These are phyloP conservation scores for Rhizopogon vesiculosus DNA, from an alignment of 768 basidiomycete species.

Conservation along the genomic window DNA sequence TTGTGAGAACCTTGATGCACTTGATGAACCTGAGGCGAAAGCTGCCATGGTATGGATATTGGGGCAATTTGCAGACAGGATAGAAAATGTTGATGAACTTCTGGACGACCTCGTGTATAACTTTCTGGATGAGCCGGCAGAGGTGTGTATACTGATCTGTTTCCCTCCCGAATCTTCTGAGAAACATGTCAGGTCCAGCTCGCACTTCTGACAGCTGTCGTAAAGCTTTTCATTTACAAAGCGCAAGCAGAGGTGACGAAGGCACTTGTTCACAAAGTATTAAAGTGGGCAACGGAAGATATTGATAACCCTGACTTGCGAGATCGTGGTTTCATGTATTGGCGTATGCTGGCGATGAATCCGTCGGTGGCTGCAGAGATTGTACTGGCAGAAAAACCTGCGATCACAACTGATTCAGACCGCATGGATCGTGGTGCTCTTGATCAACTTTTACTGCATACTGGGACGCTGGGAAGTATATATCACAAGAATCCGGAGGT, in stretches of 20 bases:
- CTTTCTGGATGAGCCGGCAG: constrained; percentile 90
- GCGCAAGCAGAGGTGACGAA: constrained; percentile 79
- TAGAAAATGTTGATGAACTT: constrained; percentile 94
- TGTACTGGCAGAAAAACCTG: constrained; percentile 88
- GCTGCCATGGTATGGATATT: constrained; percentile 98
- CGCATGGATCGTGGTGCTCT: constrained; percentile 95
- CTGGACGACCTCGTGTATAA: constrained; percentile 87
- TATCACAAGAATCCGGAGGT: constrained; percentile 99
- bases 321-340: constrained; percentile 99
- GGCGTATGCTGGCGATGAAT: constrained; percentile 94
- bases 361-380: constrained; percentile 85
- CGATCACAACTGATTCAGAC: constrained; percentile 97
- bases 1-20: constrained; percentile 84
- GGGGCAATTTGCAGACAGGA: constrained; percentile 92
- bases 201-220: constrained; percentile 87
- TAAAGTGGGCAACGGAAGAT: constrained; percentile 97
- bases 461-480: constrained; percentile 90
- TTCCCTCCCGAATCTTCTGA: neutral
- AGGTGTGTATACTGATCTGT: constrained; percentile 47
- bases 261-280: constrained; percentile 87
- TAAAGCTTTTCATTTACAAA: constrained; percentile 95
- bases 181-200: constrained; percentile 74
- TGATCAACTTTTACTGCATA: constrained; percentile 91
- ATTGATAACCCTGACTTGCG: constrained; percentile 97
- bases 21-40: constrained; percentile 97